Conservation (phyloP, 1,284 basidiomycete species). For the Sanguinoderma infundibulare region DNA sequence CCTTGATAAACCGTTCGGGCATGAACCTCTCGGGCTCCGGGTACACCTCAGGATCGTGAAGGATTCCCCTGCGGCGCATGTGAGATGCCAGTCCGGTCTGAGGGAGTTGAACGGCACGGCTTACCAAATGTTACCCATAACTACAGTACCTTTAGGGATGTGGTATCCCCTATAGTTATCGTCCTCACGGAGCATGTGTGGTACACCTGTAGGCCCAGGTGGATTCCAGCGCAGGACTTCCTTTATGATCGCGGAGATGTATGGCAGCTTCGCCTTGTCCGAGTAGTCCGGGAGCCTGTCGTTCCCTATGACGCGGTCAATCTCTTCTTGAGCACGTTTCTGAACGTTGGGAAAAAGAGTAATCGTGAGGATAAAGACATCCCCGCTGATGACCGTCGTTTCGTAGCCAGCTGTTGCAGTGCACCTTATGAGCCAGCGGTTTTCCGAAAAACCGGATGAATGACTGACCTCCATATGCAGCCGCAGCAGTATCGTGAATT, state of each 20-base stretch:
- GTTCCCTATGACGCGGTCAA: constrained; percentile 12
- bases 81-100: no score
- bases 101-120: no score
- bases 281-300: constrained; percentile 26
- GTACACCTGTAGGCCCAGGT: constrained; percentile 18
- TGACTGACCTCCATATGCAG: no score
- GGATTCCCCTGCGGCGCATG: no score
- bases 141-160: constrained; percentile 25
- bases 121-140: constrained; percentile 30
- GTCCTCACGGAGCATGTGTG: constrained; percentile 22
- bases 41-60: constrained; percentile 26
- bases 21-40: constrained; percentile 25
- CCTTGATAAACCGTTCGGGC: constrained; percentile 24
- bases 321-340: constrained; percentile 5
- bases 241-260: constrained; percentile 28
- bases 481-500: no score
- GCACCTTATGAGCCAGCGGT: no score
- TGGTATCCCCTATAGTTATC: constrained; percentile 29
- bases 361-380: constrained; percentile 5
- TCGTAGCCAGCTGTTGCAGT: no score
- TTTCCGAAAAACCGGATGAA: no score
- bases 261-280: constrained; percentile 31
- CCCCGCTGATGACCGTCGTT: no score
- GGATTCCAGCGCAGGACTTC: constrained; percentile 33
- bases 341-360: constrained; percentile 9